Evolutionary conservation across 2,329 filamentous ascomycete species (phyloP).

Genomic region (Colletotrichum sp.): DNA sequence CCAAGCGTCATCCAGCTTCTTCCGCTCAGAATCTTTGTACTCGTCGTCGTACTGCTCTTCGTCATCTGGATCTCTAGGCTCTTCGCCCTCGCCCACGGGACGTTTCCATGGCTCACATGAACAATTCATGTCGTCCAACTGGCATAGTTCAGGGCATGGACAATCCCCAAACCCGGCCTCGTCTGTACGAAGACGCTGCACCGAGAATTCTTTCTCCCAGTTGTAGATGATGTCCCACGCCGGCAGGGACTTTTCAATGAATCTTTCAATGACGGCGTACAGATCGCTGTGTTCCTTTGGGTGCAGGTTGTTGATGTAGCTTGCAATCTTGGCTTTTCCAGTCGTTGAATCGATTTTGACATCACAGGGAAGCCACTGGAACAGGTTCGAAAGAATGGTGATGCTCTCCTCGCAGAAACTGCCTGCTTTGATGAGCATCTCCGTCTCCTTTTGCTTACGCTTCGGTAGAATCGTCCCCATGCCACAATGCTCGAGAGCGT

Average conservation of each 20-base stretch:
- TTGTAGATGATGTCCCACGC: conserved; percentile 39
- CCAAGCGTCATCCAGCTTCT: neutral
- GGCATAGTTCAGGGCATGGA: neutral
- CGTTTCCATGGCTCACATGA: neutral
- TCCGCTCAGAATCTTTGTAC: neutral
- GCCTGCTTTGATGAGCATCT: neutral
- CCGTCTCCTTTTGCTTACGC: neutral
- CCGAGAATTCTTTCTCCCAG: neutral
- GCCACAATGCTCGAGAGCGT: conserved; percentile 15
- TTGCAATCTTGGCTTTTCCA: conserved; percentile 37
- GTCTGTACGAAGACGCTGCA: neutral
- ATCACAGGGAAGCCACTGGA: conserved; percentile 28
- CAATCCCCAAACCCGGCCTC: neutral
- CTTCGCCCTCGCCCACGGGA: neutral
- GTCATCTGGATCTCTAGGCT: neutral
- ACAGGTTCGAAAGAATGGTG: neutral
- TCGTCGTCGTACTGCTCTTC: neutral
- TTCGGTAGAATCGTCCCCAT: conserved; percentile 17
- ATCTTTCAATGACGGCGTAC: conserved; percentile 39
- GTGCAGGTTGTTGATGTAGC: conserved; percentile 54
- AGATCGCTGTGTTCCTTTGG: conserved; percentile 33
- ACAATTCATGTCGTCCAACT: neutral
- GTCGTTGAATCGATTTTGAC: conserved; percentile 37
- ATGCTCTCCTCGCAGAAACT: neutral
- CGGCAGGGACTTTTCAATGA: conserved; percentile 40